Conservation (phyloP, 2,329 filamentous ascomycete genomes). For the Neonectria neomacrospora region DNA sequence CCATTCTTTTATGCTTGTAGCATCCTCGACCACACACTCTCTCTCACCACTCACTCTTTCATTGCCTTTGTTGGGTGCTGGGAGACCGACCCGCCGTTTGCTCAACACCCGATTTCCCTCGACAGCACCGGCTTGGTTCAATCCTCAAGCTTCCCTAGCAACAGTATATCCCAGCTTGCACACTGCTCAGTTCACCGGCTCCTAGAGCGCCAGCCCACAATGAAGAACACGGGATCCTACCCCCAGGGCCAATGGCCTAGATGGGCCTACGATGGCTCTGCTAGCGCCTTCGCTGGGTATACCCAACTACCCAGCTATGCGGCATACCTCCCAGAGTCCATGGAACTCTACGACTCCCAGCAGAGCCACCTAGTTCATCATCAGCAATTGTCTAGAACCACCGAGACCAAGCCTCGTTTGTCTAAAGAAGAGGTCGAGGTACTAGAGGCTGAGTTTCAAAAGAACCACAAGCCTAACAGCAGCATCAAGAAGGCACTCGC, state of each 20-base stretch:
- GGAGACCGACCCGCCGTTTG: slow-evolving; percentile 28
- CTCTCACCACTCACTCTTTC: slow-evolving; percentile 41
- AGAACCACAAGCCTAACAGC: slow-evolving; percentile 73
- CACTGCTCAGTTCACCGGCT: slow-evolving; percentile 12
- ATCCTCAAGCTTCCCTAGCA: not conserved
- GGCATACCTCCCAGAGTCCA: slow-evolving; percentile 52
- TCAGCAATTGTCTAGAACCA: slow-evolving; percentile 54
- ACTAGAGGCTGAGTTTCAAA: slow-evolving; percentile 70
- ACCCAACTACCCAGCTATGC: slow-evolving; percentile 49
- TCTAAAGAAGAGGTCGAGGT: slow-evolving; percentile 69
- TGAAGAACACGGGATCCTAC: slow-evolving; percentile 50
- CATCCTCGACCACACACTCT: slow-evolving; percentile 15
- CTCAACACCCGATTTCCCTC: slow-evolving; percentile 12
- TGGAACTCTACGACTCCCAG: slow-evolving; percentile 52
- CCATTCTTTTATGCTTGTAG: slow-evolving; percentile 36
- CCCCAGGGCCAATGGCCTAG: slow-evolving; percentile 50
- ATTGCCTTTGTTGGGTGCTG: slow-evolving; percentile 23
- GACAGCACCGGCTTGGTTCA: not conserved
- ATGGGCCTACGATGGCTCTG: slow-evolving; percentile 48
- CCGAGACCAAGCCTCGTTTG: slow-evolving; percentile 63
- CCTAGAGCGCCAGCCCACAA: slow-evolving; percentile 29
- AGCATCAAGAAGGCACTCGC: slow-evolving; percentile 70
- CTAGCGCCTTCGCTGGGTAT: slow-evolving; percentile 48
- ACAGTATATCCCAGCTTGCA: not conserved
- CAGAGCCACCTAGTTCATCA: slow-evolving; percentile 52